These are phyloP conservation scores for Rossbeevera mucosa DNA, from an alignment of 768 basidiomycete species.

Conservation along the genomic window DNA sequence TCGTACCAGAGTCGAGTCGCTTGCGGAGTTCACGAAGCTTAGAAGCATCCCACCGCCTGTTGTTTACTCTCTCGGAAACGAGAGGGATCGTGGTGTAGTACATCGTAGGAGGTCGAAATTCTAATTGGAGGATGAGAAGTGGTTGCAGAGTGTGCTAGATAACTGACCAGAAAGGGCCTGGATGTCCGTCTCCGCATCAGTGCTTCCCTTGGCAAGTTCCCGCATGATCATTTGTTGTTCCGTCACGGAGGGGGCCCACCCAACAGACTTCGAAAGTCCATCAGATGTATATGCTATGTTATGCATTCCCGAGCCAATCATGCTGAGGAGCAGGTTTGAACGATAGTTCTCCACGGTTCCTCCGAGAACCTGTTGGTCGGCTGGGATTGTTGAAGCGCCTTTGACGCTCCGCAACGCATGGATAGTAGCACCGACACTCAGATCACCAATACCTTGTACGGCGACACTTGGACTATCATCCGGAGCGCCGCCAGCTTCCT, in stretches of 20 bases:
- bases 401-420: conserved; percentile 83
- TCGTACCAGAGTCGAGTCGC: conserved; percentile 84
- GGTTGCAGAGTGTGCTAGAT: neutral
- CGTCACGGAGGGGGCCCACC: conserved; percentile 72
- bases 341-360: conserved; percentile 94
- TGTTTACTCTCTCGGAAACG: conserved; percentile 79
- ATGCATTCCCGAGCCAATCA: conserved; percentile 77
- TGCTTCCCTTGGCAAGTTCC: conserved; percentile 74
- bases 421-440: conserved; percentile 85
- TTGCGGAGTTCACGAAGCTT: conserved; percentile 93
- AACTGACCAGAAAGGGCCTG: conserved; percentile 77
- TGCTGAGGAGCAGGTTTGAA: conserved; percentile 83
- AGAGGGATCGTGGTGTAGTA: conserved; percentile 96
- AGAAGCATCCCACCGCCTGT: conserved; percentile 89
- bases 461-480: conserved; percentile 63
- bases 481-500: conserved; percentile 52
- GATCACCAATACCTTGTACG: conserved; percentile 78
- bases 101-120: conserved; percentile 88
- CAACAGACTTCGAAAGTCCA: conserved; percentile 54
- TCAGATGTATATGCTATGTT: conserved; percentile 52
- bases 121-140: conserved; percentile 37
- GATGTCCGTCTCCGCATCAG: conserved; percentile 81
- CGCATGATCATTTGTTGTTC: conserved; percentile 98
- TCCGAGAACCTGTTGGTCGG: conserved; percentile 89
- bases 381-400: conserved; percentile 88